These are phyloP conservation scores for Pythium guiyangense DNA, from an alignment of 352 stramenopile genomes.

Conservation along the genomic window DNA sequence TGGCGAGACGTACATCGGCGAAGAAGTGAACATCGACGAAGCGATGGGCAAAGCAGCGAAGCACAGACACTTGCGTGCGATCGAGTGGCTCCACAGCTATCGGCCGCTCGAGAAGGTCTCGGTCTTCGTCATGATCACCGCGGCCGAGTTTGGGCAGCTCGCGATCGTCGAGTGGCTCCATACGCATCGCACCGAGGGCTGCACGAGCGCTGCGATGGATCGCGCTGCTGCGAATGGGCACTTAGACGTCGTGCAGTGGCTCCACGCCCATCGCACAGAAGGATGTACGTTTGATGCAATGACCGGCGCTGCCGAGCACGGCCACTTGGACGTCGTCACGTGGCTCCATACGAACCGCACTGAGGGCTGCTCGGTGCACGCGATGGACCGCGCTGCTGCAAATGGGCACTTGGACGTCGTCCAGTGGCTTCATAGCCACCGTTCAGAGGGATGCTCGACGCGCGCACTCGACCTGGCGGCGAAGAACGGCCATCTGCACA, in stretches of 20 bases:
- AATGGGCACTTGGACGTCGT: constrained; percentile 43
- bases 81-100: constrained; percentile 28
- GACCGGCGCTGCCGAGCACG: constrained; percentile 29
- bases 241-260: constrained; percentile 30
- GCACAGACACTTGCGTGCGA: constrained; percentile 21
- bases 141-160: constrained; percentile 26
- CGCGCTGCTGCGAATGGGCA: constrained; percentile 34
- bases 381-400: constrained; percentile 43
- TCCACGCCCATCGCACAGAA: constrained; percentile 29
- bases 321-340: constrained; percentile 29
- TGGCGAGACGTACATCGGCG: constrained; percentile 4
- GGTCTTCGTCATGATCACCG: constrained; percentile 36
- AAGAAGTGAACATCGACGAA: constrained; percentile 29
- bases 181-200: constrained; percentile 17
- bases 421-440: constrained; percentile 36
- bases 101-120: constrained; percentile 25
- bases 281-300: constrained; percentile 35
- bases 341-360: constrained; percentile 31
- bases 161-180: constrained; percentile 32
- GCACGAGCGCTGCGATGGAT: constrained; percentile 32
- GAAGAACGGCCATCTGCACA: constrained; percentile 41
- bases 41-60: constrained; percentile 34
- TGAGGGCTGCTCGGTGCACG: constrained; percentile 33
- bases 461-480: constrained; percentile 47
- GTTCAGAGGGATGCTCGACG: constrained; percentile 28